Evolutionary conservation across 2,329 filamentous ascomycete species (phyloP).

Genomic region (Cordyceps fumosorosea): DNA sequence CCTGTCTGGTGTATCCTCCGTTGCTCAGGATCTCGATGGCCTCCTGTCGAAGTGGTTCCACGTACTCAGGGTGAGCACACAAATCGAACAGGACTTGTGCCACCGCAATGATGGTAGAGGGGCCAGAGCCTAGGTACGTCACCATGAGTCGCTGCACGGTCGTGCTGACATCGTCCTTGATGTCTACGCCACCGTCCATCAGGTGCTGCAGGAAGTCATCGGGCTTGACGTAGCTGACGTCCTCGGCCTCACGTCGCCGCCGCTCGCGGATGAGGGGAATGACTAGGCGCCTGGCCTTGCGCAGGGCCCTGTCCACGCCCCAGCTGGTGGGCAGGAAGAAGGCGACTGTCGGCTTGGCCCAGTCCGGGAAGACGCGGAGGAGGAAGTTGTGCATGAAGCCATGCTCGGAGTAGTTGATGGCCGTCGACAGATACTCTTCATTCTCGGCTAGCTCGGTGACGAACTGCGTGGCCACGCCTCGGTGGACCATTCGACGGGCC

Average conservation of each 20-base stretch:
- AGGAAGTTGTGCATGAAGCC: slow-evolving; percentile 4
- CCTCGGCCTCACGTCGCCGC: neutral
- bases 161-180: neutral
- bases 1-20: slow-evolving; percentile 29
- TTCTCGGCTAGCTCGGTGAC: slow-evolving; percentile 2
- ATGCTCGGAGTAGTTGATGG: slow-evolving; percentile 1
- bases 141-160: slow-evolving; percentile 6
- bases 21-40: slow-evolving; percentile 28
- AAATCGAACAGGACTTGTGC: too few relatives aligned
- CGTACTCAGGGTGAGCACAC: too few relatives aligned
- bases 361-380: slow-evolving; percentile 8
- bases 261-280: slow-evolving; percentile 2
- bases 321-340: neutral
- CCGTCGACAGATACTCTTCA: neutral
- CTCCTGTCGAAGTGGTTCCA: slow-evolving; percentile 34
- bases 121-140: slow-evolving; percentile 1
- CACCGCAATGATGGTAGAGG: neutral
- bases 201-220: slow-evolving; percentile 7
- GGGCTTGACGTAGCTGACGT: neutral
- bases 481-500: neutral
- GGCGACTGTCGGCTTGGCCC: neutral
- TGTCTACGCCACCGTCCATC: slow-evolving; percentile 3
- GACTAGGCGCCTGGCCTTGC: neutral
- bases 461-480: neutral
- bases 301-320: slow-evolving; percentile 1